phyloP scores from a whole-genome alignment of 208 protist species.

The Eutreptiella sp. region DNA sequence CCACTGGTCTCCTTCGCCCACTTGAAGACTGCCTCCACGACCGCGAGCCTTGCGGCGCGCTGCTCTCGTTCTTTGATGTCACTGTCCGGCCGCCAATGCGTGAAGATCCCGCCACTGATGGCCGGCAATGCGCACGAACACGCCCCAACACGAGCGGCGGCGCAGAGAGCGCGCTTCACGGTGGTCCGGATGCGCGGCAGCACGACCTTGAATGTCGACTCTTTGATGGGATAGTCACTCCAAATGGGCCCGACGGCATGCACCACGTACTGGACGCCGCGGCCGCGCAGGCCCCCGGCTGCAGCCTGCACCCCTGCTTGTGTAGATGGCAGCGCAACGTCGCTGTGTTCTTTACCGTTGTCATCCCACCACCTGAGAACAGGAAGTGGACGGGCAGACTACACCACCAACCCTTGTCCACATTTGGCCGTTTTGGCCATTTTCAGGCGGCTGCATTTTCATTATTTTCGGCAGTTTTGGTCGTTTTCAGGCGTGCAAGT shows the following conservation, averaged over 20 bases:
- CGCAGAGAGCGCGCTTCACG: slow-evolving; percentile 9
- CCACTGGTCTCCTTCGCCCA: too few relatives aligned
- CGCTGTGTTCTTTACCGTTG: slow-evolving; percentile 7
- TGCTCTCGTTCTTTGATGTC: slow-evolving; percentile 24
- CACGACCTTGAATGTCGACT: slow-evolving; percentile 15
- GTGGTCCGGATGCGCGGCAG: slow-evolving; percentile 19
- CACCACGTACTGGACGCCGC: slow-evolving; percentile 21
- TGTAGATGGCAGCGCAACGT: slow-evolving; percentile 1
- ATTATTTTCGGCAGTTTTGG: too few relatives aligned
- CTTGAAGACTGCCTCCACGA: slow-evolving; percentile 10
- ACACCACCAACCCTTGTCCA: too few relatives aligned
- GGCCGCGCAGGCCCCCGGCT: slow-evolving; percentile 6
- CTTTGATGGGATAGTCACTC: slow-evolving; percentile 20
- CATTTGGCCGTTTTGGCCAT: too few relatives aligned
- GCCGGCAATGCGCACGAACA: slow-evolving; percentile 16
- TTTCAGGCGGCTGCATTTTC: too few relatives aligned
- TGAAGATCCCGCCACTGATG: slow-evolving; percentile 29
- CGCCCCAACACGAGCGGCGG: slow-evolving; percentile 1
- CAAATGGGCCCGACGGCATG: slow-evolving; percentile 29
- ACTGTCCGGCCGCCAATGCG: slow-evolving; percentile 7
- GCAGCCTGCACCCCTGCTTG: slow-evolving; percentile 19
- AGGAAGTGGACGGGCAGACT: too few relatives aligned
- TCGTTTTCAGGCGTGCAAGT: too few relatives aligned
- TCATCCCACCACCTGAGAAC: slow-evolving; percentile 28
- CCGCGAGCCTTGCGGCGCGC: slow-evolving; percentile 12